Evolutionary conservation across 2,329 filamentous ascomycete genomes (phyloP).

Genomic region (Apiospora koreana): DNA sequence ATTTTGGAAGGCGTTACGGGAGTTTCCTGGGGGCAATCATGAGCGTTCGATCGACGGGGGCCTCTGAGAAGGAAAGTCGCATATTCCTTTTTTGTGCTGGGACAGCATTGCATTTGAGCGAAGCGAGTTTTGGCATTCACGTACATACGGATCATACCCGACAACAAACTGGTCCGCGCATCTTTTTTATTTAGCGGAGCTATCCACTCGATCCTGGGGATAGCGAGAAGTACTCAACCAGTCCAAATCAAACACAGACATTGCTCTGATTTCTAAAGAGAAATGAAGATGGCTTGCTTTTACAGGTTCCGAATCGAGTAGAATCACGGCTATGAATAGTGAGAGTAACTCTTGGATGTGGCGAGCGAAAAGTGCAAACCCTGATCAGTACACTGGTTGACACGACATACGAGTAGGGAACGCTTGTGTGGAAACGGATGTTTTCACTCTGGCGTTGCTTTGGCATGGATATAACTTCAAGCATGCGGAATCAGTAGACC

Average conservation of each 20-base stretch:
- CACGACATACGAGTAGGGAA: too few species aligned
- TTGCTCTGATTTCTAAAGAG: neutral
- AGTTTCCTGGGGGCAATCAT: neutral
- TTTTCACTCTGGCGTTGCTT: too few species aligned
- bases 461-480: neutral
- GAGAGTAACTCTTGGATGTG: neutral
- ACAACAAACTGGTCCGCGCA: neutral
- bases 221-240: neutral
- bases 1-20: neutral
- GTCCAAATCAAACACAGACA: neutral
- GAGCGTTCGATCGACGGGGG: neutral
- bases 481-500: neutral
- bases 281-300: neutral
- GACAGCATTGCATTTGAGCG: slow-evolving; percentile 5
- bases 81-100: neutral
- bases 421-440: too few species aligned
- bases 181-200: neutral
- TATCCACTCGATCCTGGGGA: neutral
- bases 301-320: neutral
- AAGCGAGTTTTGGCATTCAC: neutral
- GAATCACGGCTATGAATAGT: neutral
- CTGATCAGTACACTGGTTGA: too few species aligned
- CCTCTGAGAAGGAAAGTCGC: neutral
- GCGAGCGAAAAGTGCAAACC: neutral
- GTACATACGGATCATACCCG: neutral